Conservation (phyloP, 768 basidiomycete species). For the Trametopsis cervina region DNA sequence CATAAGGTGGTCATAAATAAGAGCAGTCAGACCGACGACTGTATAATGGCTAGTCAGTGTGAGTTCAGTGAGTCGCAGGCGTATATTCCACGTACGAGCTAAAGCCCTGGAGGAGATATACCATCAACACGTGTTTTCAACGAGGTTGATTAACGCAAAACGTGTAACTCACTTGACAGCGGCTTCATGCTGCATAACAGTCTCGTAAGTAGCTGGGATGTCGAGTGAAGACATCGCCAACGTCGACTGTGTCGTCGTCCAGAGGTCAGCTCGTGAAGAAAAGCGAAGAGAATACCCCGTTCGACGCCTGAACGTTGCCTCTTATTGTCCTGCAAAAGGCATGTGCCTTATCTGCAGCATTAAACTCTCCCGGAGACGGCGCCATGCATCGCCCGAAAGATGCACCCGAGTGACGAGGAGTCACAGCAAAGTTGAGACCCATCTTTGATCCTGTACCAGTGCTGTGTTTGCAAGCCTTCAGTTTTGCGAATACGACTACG, state of each 20-base stretch:
- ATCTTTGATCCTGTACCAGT: background rate
- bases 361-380: background rate
- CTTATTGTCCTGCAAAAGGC: slow-evolving; percentile 5
- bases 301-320: background rate
- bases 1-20: slow-evolving; percentile 22
- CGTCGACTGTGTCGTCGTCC: slow-evolving; percentile 1
- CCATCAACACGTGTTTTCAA: slow-evolving; percentile 15
- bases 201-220: slow-evolving; percentile 16
- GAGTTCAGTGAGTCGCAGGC: background rate
- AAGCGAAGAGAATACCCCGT: background rate
- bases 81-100: slow-evolving; percentile 15
- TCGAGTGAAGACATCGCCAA: slow-evolving; percentile 15
- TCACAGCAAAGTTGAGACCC: background rate
- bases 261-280: background rate
- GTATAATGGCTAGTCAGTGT: background rate
- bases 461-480: background rate
- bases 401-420: background rate
- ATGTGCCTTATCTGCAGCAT: background rate
- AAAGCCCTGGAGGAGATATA: slow-evolving; percentile 15
- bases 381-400: background rate
- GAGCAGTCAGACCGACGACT: slow-evolving; percentile 21
- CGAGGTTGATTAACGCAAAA: slow-evolving; percentile 2
- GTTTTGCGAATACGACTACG: background rate
- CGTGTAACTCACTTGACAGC: slow-evolving; percentile 20
- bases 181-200: slow-evolving; percentile 15